Percentiles rank a stretch among this genome's conserved stretches.
Evolutionary conservation across 768 basidiomycete genomes (phyloP).

Genomic region (Melanogaster broomeanus): DNA sequence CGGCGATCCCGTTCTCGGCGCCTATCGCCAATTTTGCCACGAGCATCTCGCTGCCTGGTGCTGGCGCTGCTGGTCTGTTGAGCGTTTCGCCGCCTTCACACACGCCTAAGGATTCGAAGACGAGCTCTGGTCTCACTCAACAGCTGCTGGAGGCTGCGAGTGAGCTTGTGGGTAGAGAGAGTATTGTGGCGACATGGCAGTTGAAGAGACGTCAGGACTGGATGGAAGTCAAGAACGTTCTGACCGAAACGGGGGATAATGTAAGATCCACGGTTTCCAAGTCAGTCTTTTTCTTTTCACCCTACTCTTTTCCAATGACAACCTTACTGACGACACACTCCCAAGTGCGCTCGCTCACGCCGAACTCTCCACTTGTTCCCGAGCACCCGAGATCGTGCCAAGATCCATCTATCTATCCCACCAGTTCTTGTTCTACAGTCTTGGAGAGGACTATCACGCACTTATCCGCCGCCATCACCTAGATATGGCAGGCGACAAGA

Average conservation of each 20-base stretch:
- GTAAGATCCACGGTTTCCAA: constrained; percentile 10
- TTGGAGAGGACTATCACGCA: constrained; percentile 79
- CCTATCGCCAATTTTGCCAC: constrained; percentile 42
- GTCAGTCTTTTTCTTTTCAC: constrained; percentile 5
- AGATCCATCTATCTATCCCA: constrained; percentile 81
- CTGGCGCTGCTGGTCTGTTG: constrained; percentile 43
- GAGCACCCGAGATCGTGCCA: constrained; percentile 60
- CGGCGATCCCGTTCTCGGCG: constrained; percentile 22
- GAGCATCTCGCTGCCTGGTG: constrained; percentile 63
- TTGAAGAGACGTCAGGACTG: constrained; percentile 53
- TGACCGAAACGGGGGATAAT: constrained; percentile 6
- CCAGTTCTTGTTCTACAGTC: constrained; percentile 79
- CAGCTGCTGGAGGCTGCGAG: constrained; percentile 36
- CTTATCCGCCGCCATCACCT: constrained; percentile 67
- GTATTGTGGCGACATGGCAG: constrained; percentile 65
- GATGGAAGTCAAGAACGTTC: constrained; percentile 48
- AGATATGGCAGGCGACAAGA: constrained; percentile 54
- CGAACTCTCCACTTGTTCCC: constrained; percentile 76
- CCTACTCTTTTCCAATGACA: neutral
- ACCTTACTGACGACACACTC: neutral
- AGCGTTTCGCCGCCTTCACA: constrained; percentile 28
- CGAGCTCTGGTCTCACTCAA: constrained; percentile 35
- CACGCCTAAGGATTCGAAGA: constrained; percentile 30
- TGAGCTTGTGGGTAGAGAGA: constrained; percentile 40
- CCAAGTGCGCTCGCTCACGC: constrained; percentile 73